phyloP scores from a whole-genome alignment of 2,329 filamentous ascomycete genomes.

The Sclerotinia spermophila region DNA sequence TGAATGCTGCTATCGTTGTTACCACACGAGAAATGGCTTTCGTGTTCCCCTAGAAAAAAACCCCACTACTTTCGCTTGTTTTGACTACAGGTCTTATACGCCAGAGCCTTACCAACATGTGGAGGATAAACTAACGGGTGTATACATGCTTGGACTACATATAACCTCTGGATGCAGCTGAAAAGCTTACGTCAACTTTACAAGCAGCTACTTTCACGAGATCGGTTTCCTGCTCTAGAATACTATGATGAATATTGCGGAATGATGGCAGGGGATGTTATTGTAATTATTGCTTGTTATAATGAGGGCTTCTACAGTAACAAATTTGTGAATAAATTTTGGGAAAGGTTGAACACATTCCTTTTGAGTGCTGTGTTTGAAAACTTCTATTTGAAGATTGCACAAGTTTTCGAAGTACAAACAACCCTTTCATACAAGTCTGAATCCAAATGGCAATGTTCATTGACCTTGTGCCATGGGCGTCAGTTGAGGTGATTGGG shows the following conservation, averaged over 20 bases:
- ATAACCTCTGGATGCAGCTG: no score
- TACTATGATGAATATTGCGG: background rate
- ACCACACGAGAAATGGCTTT: background rate
- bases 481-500: no score
- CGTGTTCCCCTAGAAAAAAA: no score
- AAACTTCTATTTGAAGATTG: no score
- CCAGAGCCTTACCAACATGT: background rate
- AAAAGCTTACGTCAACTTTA: background rate
- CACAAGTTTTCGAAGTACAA: no score
- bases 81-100: background rate
- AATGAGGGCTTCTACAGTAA: background rate
- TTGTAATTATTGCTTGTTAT: background rate
- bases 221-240: background rate
- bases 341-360: background rate
- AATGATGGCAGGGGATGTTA: no score
- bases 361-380: background rate
- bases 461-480: no score
- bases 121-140: background rate
- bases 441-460: no score
- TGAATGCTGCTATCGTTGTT: background rate
- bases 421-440: no score
- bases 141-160: background rate
- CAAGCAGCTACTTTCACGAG: background rate
- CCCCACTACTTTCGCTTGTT: background rate
- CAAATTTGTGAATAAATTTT: background rate